Percentiles rank a stretch among this genome's conserved stretches.
phyloP scores from a whole-genome alignment of 75 land plant genomes.

The Picea sitchensis region DNA sequence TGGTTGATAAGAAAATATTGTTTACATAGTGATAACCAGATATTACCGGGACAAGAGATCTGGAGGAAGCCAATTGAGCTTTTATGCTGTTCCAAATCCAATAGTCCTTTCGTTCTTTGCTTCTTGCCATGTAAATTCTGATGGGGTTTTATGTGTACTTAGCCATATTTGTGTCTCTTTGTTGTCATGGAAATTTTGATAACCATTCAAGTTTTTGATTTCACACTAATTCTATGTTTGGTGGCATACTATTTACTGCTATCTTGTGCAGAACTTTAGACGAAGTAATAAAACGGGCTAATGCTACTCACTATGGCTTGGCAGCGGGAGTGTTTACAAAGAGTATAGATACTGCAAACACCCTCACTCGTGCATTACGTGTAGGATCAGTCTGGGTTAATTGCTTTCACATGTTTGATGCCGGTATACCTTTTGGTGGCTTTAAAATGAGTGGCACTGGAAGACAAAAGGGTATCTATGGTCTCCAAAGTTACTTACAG shows the following conservation, averaged over 20 bases:
- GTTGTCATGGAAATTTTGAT: too few species aligned
- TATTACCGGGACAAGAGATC: too few species aligned
- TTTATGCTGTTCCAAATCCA: too few species aligned
- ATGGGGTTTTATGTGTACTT: background rate
- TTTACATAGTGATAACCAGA: background rate
- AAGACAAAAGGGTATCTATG: slow-evolving; percentile 83
- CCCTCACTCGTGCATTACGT: slow-evolving; percentile 60
- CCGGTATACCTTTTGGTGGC: slow-evolving; percentile 93
- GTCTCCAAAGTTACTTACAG: slow-evolving; percentile 76
- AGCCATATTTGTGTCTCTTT: too few species aligned
- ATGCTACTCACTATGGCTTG: slow-evolving; percentile 68
- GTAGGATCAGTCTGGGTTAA: slow-evolving; percentile 91
- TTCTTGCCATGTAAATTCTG: background rate
- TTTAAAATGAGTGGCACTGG: slow-evolving; percentile 96
- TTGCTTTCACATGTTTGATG: slow-evolving; percentile 85
- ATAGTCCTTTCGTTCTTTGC: background rate
- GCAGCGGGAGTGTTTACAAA: slow-evolving; percentile 95
- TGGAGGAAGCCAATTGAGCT: too few species aligned
- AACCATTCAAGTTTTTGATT: too few species aligned
- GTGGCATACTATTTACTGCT: too few species aligned
- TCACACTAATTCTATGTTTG: too few species aligned
- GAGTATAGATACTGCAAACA: slow-evolving; percentile 74
- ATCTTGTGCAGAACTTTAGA: slow-evolving; percentile 24
- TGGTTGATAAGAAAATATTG: background rate
- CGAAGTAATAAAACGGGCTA: slow-evolving; percentile 75